Evolutionary conservation across 495 filamentous ascomycete species (phyloP).

Genomic region (Parachaetomium inaequale): DNA sequence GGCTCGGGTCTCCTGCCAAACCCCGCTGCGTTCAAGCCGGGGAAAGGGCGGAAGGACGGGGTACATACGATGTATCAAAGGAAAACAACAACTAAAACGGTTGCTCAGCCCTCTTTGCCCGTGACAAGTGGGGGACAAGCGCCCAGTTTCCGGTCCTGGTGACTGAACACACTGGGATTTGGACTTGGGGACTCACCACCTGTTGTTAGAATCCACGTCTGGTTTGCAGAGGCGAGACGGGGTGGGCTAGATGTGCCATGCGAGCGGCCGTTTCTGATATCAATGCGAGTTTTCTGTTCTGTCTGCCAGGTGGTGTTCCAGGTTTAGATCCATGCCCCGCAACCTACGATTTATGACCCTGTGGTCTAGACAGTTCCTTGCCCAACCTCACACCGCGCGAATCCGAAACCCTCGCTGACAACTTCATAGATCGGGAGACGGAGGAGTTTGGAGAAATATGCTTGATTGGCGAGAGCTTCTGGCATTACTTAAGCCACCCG

Average conservation of each 20-base stretch:
- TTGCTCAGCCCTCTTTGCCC: neutral
- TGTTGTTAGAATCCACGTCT: slow-evolving; percentile 5
- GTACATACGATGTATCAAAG: slow-evolving; percentile 20
- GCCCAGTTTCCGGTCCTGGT: neutral
- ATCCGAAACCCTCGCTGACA: too few relatives aligned
- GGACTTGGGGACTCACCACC: neutral
- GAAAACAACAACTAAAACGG: neutral
- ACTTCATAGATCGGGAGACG: too few relatives aligned
- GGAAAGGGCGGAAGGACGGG: neutral
- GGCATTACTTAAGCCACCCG: too few relatives aligned
- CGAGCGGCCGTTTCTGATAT: slow-evolving; percentile 9
- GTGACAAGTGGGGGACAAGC: neutral
- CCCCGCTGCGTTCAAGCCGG: neutral
- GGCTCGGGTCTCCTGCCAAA: neutral
- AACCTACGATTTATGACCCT: too few relatives aligned
- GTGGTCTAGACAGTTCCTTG: too few relatives aligned
- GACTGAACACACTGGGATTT: neutral
- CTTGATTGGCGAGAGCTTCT: too few relatives aligned
- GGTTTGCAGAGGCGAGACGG: slow-evolving; percentile 3
- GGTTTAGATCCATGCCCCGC: too few relatives aligned
- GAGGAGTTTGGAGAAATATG: too few relatives aligned
- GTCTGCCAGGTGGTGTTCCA: neutral
- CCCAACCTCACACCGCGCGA: too few relatives aligned
- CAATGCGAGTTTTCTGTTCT: neutral
- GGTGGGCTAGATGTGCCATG: slow-evolving; percentile 9